Conservation (phyloP, 768 basidiomycete genomes). For the Gyrodon lividus region DNA sequence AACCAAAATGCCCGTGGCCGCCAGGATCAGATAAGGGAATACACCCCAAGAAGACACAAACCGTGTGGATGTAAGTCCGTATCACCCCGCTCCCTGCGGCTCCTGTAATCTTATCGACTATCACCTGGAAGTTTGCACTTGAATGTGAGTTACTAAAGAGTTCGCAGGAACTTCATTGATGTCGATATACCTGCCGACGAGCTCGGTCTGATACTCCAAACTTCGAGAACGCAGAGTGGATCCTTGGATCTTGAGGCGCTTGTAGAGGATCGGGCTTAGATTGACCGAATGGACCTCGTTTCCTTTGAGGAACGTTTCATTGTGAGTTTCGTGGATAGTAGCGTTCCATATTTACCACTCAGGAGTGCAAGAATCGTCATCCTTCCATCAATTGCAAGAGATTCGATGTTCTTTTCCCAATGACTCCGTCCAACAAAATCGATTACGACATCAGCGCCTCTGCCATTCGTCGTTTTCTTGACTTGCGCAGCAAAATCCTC, state of each 20-base stretch:
- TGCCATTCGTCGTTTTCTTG: constrained; percentile 61
- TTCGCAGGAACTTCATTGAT: neutral
- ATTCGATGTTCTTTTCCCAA: constrained; percentile 70
- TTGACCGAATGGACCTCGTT: constrained; percentile 49
- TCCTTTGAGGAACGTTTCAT: constrained; percentile 41
- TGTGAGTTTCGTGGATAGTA: constrained; percentile 17
- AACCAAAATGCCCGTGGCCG: constrained; percentile 8
- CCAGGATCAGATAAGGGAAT: constrained; percentile 11
- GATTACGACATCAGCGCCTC: constrained; percentile 80
- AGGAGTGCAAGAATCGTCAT: constrained; percentile 68
- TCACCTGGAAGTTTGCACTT: constrained; percentile 50
- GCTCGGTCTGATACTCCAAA: constrained; percentile 70
- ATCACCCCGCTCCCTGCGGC: constrained; percentile 56
- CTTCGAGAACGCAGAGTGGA: constrained; percentile 80
- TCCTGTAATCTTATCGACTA: constrained; percentile 59
- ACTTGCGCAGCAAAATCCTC: constrained; percentile 77
- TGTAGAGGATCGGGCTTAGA: constrained; percentile 69
- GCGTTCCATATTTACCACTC: constrained; percentile 50
- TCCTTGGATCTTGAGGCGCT: constrained; percentile 85
- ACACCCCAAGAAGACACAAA: constrained; percentile 27
- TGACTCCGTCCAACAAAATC: constrained; percentile 82
- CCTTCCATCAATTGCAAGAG: constrained; percentile 67
- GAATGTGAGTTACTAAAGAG: neutral
- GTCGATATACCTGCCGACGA: constrained; percentile 53
- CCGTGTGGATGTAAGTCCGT: constrained; percentile 78